A percentile compares a stretch with the other conserved stretches of the same genome.
These are phyloP conservation scores for Vinca major DNA, from an alignment of 305 asterid species.

Conservation along the genomic window DNA sequence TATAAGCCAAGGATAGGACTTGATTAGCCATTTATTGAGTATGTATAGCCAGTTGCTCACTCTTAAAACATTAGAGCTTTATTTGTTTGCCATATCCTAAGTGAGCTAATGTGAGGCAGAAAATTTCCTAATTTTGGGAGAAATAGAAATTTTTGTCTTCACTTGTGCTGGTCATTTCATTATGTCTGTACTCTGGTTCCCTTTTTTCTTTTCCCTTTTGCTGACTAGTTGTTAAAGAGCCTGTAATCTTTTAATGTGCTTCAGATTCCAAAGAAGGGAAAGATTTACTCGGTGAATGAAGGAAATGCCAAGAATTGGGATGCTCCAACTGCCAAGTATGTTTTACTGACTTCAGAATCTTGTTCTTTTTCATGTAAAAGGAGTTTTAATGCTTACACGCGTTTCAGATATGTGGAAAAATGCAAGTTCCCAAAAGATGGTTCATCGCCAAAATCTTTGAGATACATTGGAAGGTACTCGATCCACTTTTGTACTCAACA, in stretches of 20 bases:
- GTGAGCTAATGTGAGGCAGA: not conserved
- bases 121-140: not conserved
- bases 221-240: not conserved
- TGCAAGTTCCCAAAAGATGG: slow-evolving; percentile 92
- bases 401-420: slow-evolving; percentile 63
- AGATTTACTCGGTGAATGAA: slow-evolving; percentile 87
- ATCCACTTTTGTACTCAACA: not conserved
- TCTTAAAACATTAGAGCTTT: not conserved
- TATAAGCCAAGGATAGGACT: not conserved
- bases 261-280: slow-evolving; percentile 83
- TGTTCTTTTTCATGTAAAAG: not conserved
- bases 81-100: not conserved
- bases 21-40: too few species aligned
- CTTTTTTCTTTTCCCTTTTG: not conserved
- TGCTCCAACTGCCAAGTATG: slow-evolving; percentile 71
- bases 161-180: not conserved
- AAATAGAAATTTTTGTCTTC: not conserved
- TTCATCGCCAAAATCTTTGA: slow-evolving; percentile 73
- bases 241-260: slow-evolving; percentile 1
- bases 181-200: not conserved
- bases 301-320: slow-evolving; percentile 97
- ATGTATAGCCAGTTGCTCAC: too few species aligned
- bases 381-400: slow-evolving; percentile 10
- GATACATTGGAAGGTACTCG: slow-evolving; percentile 95
- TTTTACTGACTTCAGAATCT: not conserved